These are phyloP conservation scores for Cochlearia excelsa DNA, from an alignment of 345 rosid genomes.

Conservation along the genomic window DNA sequence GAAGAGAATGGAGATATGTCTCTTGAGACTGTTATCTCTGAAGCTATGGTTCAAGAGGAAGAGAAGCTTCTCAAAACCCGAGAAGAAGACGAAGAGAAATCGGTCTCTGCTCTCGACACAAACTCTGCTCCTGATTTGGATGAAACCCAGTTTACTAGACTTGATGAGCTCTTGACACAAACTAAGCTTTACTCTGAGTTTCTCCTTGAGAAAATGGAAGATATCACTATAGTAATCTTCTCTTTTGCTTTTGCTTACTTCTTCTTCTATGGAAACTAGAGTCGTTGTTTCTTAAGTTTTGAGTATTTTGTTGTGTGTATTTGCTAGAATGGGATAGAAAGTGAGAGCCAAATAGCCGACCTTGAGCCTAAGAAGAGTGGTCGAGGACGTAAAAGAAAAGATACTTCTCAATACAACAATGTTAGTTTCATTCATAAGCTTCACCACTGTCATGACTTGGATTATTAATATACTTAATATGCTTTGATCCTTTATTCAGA, in stretches of 20 bases:
- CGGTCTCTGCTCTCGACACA: slow-evolving; percentile 19
- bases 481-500: slow-evolving; percentile 35
- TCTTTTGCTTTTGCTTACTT: not conserved
- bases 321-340: slow-evolving; percentile 59
- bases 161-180: slow-evolving; percentile 86
- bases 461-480: no score
- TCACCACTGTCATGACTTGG: slow-evolving; percentile 13
- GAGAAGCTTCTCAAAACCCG: slow-evolving; percentile 54
- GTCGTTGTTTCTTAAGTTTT: slow-evolving; percentile 12
- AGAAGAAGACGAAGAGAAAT: slow-evolving; percentile 44
- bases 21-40: no score
- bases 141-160: slow-evolving; percentile 56
- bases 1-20: slow-evolving; percentile 14
- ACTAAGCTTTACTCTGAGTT: slow-evolving; percentile 78
- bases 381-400: slow-evolving; percentile 76
- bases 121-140: slow-evolving; percentile 40
- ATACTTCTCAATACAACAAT: slow-evolving; percentile 54
- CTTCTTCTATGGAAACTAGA: not conserved
- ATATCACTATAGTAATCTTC: slow-evolving; percentile 56
- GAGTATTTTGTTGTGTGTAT: slow-evolving; percentile 12
- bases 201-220: slow-evolving; percentile 86
- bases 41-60: slow-evolving; percentile 48
- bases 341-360: slow-evolving; percentile 38
- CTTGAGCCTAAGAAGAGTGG: slow-evolving; percentile 42
- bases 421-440: slow-evolving; percentile 37